Evolutionary conservation across 2,329 filamentous ascomycete species (phyloP).

Genomic region (Trichoderma atroviride): DNA sequence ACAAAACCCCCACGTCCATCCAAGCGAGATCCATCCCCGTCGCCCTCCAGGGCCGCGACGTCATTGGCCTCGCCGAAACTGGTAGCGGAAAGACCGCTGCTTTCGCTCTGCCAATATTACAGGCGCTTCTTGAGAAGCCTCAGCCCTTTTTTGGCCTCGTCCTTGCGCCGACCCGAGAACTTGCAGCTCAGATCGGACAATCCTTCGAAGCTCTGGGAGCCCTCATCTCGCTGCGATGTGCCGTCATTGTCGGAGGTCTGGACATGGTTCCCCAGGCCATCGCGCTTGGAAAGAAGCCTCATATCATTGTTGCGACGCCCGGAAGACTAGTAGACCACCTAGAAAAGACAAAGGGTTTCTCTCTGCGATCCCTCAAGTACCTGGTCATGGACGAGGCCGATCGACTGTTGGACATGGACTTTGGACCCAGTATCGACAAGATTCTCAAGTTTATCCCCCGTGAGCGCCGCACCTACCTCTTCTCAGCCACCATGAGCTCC

Average conservation of each 20-base stretch:
- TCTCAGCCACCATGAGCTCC: slow-evolving; percentile 90
- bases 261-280: slow-evolving; percentile 94
- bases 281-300: slow-evolving; percentile 91
- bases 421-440: slow-evolving; percentile 89
- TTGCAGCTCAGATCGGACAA: slow-evolving; percentile 89
- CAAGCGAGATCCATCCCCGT: slow-evolving; percentile 81
- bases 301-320: slow-evolving; percentile 90
- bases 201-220: slow-evolving; percentile 86
- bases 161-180: slow-evolving; percentile 87
- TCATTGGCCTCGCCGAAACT: slow-evolving; percentile 94
- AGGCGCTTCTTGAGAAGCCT: slow-evolving; percentile 85
- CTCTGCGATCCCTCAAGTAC: slow-evolving; percentile 77
- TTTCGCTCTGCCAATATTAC: slow-evolving; percentile 90
- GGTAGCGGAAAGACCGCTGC: slow-evolving; percentile 95
- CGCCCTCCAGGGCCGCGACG: slow-evolving; percentile 77
- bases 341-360: slow-evolving; percentile 97
- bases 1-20: slow-evolving; percentile 85
- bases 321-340: slow-evolving; percentile 88
- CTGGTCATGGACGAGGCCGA: slow-evolving; percentile 96
- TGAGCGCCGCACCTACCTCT: slow-evolving; percentile 80
- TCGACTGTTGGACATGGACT: slow-evolving; percentile 88
- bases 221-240: slow-evolving; percentile 82
- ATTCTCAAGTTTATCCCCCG: slow-evolving; percentile 85
- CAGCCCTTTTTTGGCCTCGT: slow-evolving; percentile 86
- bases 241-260: slow-evolving; percentile 88